Conservation (phyloP, 78 protist species). For the Dictyostelium citrinum region DNA sequence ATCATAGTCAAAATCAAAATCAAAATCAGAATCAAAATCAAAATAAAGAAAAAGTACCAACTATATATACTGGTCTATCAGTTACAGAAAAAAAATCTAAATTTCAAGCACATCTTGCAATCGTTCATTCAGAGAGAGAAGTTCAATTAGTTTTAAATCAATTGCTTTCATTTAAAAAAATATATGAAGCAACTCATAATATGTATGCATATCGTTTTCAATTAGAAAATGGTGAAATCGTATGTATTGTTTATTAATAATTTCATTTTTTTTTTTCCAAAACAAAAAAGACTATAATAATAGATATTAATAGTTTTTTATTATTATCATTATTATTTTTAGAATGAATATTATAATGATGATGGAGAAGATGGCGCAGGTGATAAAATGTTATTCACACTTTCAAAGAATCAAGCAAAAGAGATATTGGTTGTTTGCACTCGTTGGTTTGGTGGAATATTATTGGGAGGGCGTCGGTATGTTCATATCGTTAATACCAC, state of each 20-base stretch:
- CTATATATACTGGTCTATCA: conserved; percentile 46
- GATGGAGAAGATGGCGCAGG: conserved; percentile 84
- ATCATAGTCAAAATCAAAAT: neutral
- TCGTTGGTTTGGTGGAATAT: conserved; percentile 74
- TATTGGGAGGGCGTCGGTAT: conserved; percentile 47
- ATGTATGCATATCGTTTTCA: conserved; percentile 72
- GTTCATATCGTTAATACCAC: conserved; percentile 11
- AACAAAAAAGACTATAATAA: too few species aligned
- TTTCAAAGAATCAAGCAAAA: conserved; percentile 47
- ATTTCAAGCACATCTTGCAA: conserved; percentile 75
- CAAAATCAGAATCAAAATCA: neutral
- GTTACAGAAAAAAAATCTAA: conserved; percentile 55
- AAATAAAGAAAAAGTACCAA: conserved; percentile 14
- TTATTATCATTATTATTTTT: neutral
- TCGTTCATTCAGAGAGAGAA: conserved; percentile 34
- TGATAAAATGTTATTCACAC: conserved; percentile 55
- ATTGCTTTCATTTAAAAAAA: conserved; percentile 27
- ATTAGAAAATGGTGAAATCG: conserved; percentile 46
- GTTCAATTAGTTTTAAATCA: conserved; percentile 43
- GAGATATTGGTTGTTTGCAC: conserved; percentile 53
- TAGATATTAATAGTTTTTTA: neutral
- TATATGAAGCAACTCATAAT: conserved; percentile 77
- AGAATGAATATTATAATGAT: conserved; percentile 72
- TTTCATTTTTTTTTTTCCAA: too few species aligned
- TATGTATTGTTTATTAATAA: too few species aligned